Conservation (phyloP, 495 filamentous ascomycete species). For the Hyaloscypha variabilis region DNA sequence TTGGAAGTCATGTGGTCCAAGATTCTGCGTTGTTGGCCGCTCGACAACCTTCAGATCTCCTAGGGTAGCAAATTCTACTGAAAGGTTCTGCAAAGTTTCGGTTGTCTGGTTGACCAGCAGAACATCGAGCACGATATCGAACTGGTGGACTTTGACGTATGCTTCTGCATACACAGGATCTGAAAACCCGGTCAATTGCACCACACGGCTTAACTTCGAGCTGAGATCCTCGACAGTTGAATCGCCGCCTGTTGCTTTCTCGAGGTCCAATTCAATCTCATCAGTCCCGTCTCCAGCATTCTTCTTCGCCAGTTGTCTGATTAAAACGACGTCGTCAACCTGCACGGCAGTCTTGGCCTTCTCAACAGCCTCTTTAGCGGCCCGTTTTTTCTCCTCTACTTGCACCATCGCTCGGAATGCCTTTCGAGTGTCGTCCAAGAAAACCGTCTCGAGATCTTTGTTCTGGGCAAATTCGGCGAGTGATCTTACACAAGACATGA, state of each 20-base stretch:
- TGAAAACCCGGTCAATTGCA: conserved; percentile 97
- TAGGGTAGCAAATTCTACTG: conserved; percentile 95
- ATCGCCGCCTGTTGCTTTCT: conserved; percentile 93
- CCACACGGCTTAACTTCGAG: conserved; percentile 93
- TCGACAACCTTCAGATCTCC: conserved; percentile 99
- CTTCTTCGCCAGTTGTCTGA: conserved; percentile 93
- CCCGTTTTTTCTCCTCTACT: conserved; percentile 95
- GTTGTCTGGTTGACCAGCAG: conserved; percentile 97
- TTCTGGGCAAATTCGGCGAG: conserved; percentile 87
- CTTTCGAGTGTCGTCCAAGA: conserved; percentile 93
- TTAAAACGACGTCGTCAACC: conserved; percentile 90
- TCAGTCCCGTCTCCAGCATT: conserved; percentile 81
- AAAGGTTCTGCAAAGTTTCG: conserved; percentile 95
- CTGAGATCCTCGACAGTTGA: conserved; percentile 79
- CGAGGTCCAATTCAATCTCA: conserved; percentile 86
- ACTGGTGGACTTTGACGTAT: conserved; percentile 98
- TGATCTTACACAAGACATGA: conserved; percentile 95
- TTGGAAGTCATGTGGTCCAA: conserved; percentile 93
- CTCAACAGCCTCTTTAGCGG: conserved; percentile 85
- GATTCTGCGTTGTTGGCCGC: conserved; percentile 91
- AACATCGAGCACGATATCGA: conserved; percentile 97
- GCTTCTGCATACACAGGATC: conserved; percentile 98
- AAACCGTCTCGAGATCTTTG: conserved; percentile 88
- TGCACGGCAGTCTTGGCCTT: conserved; percentile 94
- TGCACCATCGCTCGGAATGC: conserved; percentile 99